Base-by-base conservation (phyloP, 768 basidiomycete species). In the Crucibulum laeve region DNA sequence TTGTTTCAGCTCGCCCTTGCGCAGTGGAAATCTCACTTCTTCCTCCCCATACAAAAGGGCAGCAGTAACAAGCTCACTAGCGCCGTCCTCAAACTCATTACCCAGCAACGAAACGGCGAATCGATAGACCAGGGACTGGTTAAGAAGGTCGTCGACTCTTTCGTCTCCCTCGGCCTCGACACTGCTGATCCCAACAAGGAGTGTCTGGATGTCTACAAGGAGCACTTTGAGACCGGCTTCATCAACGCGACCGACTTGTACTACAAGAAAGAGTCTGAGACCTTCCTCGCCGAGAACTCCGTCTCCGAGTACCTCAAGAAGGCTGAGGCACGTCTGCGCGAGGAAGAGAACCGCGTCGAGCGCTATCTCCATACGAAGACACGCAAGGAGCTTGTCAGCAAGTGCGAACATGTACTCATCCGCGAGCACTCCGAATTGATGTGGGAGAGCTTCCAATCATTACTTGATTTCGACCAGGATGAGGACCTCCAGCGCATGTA, bases 401-500 rank as follows among this genome's bases (percentile, higher is more conserved):
- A 85, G 69, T 97, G 95, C 70, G 96, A 98, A 64, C 81, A 88
- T 50, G 90, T 91, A 15, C 84, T 99, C 48, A 94, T 99, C 55
- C 80, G 91, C 40, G 87, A 89, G 53, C 95, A 98, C 59, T 73
- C 85, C 42, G 82, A 89, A 51, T 69, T 85, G 36, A 89, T 99
- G 82, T 91, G 90, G 85, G 92, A 96, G 47, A 93, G 85, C 65
- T 98, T 99, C 79, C 93, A 97, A 65, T 76, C 69, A 24, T 61
- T 94, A 44, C 84, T 95, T 52, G 95, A 98, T 60, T 94, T 80
- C 63, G 95, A 98, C 63, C 87, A 95, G 66, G 88, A 94, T 50
- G 91, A 95, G 61, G 96, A 99, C 60, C 76, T 99, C 24, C 91
- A 93, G 53, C 80, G 95, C 44, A 97, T 98, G 92, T 99, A 97